phyloP scores from a whole-genome alignment of 1,284 basidiomycete genomes.

The Apiotrichum siamense region DNA sequence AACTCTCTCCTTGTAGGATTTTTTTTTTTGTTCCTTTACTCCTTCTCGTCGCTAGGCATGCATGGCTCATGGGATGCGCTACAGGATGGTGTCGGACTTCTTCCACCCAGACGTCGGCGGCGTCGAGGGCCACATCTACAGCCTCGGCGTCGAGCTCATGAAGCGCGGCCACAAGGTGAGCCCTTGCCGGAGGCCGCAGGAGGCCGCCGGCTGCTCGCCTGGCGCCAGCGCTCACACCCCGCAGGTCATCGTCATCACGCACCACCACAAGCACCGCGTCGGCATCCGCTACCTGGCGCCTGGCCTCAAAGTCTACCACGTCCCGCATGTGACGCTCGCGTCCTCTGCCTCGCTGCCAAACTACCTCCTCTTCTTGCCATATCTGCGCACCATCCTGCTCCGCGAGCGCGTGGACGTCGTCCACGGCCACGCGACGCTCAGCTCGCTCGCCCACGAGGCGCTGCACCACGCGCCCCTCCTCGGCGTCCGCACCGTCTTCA shows the following conservation, averaged over 20 bases:
- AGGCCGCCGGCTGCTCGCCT: too few species aligned
- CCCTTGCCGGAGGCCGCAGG: too few species aligned
- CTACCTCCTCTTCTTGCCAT: conserved; percentile 86
- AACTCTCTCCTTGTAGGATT: conserved; percentile 9
- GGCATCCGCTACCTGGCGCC: conserved; percentile 74
- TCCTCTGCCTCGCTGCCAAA: conserved; percentile 90
- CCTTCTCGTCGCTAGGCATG: conserved; percentile 14
- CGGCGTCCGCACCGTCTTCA: conserved; percentile 73
- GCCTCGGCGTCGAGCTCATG: conserved; percentile 77
- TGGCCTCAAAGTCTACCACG: conserved; percentile 85
- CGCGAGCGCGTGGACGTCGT: conserved; percentile 82
- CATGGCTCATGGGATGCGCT: conserved; percentile 26
- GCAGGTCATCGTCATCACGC: conserved; percentile 95
- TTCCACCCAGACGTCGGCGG: conserved; percentile 93
- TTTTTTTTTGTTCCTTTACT: conserved; percentile 7
- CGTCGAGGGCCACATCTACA: conserved; percentile 95
- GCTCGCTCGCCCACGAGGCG: conserved; percentile 84
- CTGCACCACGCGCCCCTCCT: conserved; percentile 81
- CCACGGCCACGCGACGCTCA: conserved; percentile 88
- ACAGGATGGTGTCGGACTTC: conserved; percentile 86
- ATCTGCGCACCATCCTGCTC: conserved; percentile 79
- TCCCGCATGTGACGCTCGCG: conserved; percentile 81
- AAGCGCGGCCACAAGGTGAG: conserved; percentile 75
- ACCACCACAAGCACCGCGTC: conserved; percentile 76
- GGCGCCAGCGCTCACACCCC: conserved; percentile 4